Conservation (phyloP, 495 filamentous ascomycete species). For the Tuber microsphaerosporum region DNA sequence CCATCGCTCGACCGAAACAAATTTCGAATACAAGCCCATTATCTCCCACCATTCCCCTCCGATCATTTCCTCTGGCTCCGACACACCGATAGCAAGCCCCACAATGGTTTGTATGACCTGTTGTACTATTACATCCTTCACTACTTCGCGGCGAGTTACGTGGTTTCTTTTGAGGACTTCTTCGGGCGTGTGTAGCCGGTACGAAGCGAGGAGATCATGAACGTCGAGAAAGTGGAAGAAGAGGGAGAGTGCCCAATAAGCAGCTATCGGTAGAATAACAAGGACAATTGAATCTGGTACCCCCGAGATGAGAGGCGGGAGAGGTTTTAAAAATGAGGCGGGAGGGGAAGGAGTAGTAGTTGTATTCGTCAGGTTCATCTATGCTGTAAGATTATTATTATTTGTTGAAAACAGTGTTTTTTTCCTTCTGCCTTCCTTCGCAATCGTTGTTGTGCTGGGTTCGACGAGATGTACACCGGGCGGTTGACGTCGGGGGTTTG, state of each 20-base stretch:
- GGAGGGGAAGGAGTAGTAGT: conserved; percentile 68
- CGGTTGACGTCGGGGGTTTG: neutral
- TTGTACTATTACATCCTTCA: conserved; percentile 79
- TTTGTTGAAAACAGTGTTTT: neutral
- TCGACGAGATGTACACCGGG: neutral
- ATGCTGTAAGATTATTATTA: neutral
- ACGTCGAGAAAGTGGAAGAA: conserved; percentile 80
- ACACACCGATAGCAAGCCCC: conserved; percentile 54
- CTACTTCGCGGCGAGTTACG: conserved; percentile 70
- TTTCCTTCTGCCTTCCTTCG: neutral
- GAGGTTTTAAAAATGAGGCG: conserved; percentile 58
- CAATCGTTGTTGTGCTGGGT: neutral
- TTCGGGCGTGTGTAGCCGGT: conserved; percentile 85
- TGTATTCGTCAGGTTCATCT: conserved; percentile 40
- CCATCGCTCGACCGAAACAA: conserved; percentile 34
- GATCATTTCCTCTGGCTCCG: conserved; percentile 57
- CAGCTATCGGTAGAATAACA: conserved; percentile 66
- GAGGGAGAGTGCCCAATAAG: conserved; percentile 83
- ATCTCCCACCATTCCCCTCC: conserved; percentile 79
- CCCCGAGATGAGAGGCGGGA: conserved; percentile 63
- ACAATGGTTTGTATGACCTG: conserved; percentile 76
- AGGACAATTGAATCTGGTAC: conserved; percentile 74
- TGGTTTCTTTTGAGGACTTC: conserved; percentile 81
- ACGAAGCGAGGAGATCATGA: conserved; percentile 73
- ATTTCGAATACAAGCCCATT: conserved; percentile 33